phyloP scores from a whole-genome alignment of 2,329 filamentous ascomycete species.

The Metarhizium sp. region DNA sequence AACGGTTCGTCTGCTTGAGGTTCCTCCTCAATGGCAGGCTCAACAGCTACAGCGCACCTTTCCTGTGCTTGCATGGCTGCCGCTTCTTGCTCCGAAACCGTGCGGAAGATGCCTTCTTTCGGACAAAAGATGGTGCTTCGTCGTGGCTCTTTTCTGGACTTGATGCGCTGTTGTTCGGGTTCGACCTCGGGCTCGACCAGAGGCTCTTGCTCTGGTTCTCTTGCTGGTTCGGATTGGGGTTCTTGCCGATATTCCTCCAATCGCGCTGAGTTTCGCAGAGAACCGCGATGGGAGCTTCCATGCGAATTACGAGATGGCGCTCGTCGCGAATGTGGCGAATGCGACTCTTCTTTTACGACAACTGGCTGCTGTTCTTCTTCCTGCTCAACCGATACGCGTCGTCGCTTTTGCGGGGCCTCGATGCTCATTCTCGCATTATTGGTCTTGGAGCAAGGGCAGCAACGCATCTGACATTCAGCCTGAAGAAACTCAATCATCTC shows the following conservation, averaged over 20 bases:
- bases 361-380: background rate
- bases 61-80: conserved; percentile 29
- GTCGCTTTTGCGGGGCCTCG: conserved; percentile 11
- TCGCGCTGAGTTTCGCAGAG: background rate
- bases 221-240: conserved; percentile 12
- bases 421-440: conserved; percentile 9
- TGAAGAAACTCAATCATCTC: conserved; percentile 70
- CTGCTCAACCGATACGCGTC: conserved; percentile 7
- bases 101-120: conserved; percentile 53
- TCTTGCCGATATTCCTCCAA: background rate
- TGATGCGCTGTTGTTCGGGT: conserved; percentile 9
- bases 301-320: conserved; percentile 4
- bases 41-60: conserved; percentile 7
- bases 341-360: conserved; percentile 14
- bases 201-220: conserved; percentile 11
- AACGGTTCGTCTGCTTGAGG: conserved; percentile 9
- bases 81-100: conserved; percentile 45
- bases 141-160: conserved; percentile 30
- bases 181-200: conserved; percentile 1
- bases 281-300: background rate
- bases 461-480: conserved; percentile 61
- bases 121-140: conserved; percentile 50
- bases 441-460: conserved; percentile 49
- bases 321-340: conserved; percentile 21
- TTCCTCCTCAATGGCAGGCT: conserved; percentile 5